Evolutionary conservation across 371 early-diverging fungal species (phyloP).

Genomic region (Actinomucor elegans): DNA sequence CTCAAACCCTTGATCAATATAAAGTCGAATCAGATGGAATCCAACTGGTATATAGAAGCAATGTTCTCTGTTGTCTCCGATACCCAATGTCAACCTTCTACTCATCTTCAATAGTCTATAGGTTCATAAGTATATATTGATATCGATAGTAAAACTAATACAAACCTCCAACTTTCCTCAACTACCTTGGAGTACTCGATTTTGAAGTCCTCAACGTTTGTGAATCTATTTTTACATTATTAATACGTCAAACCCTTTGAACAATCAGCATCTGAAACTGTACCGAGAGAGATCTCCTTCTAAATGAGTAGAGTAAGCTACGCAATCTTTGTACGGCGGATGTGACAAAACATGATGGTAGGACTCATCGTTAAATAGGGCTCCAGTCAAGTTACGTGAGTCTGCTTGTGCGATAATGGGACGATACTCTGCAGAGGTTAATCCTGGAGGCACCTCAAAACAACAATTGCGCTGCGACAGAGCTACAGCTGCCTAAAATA

Average conservation of each 20-base stretch:
- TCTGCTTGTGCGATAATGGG: slow-evolving; percentile 85
- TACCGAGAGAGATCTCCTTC: slow-evolving; percentile 80
- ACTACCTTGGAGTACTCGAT: slow-evolving; percentile 75
- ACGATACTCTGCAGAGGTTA: slow-evolving; percentile 74
- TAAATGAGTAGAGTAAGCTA: slow-evolving; percentile 71
- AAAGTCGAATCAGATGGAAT: slow-evolving; percentile 77
- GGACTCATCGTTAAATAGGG: slow-evolving; percentile 60
- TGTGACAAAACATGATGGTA: slow-evolving; percentile 90
- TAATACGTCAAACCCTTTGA: no score
- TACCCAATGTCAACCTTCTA: slow-evolving; percentile 79
- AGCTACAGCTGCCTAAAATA: slow-evolving; percentile 70
- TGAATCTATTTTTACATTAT: no score
- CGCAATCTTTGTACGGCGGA: slow-evolving; percentile 95
- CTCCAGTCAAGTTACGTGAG: slow-evolving; percentile 61
- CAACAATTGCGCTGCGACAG: slow-evolving; percentile 84
- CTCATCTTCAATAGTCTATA: slow-evolving; percentile 71
- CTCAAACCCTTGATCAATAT: slow-evolving; percentile 84
- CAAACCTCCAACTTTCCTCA: slow-evolving; percentile 68
- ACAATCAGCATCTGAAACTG: no score
- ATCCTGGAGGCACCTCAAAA: slow-evolving; percentile 73
- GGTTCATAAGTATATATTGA: no score
- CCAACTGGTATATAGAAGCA: slow-evolving; percentile 89
- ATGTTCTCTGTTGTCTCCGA: slow-evolving; percentile 89
- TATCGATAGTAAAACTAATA: no score
- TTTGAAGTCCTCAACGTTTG: slow-evolving; percentile 75